These are phyloP conservation scores for Acer saccharum DNA, from an alignment of 345 rosid genomes.

Conservation along the genomic window DNA sequence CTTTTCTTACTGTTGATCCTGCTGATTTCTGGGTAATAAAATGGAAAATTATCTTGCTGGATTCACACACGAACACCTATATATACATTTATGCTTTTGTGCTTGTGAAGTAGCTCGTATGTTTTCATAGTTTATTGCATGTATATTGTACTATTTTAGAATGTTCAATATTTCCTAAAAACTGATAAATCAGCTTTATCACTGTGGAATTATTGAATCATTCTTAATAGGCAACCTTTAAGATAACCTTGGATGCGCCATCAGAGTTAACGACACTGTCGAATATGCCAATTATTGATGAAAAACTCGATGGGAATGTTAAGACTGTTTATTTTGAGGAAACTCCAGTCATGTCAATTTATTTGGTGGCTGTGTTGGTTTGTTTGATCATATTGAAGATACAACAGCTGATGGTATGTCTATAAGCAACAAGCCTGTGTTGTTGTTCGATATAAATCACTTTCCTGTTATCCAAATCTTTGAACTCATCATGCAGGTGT, in stretches of 20 bases:
- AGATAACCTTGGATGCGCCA: constrained; percentile 36
- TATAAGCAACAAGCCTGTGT: not conserved
- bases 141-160: too few relatives aligned
- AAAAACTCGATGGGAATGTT: constrained; percentile 25
- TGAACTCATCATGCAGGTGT: constrained; percentile 23
- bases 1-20: too few relatives aligned
- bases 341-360: constrained; percentile 47
- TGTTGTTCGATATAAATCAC: not conserved
- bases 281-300: constrained; percentile 45
- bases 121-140: too few relatives aligned
- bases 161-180: too few relatives aligned
- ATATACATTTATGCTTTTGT: too few relatives aligned
- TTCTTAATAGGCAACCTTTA: constrained; percentile 40
- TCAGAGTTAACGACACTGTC: constrained; percentile 34
- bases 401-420: not conserved
- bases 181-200: too few relatives aligned
- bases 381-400: constrained; percentile 44
- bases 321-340: constrained; percentile 42
- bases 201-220: not conserved
- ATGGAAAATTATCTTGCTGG: too few relatives aligned
- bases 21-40: too few relatives aligned
- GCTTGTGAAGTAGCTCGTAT: too few relatives aligned
- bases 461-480: not conserved
- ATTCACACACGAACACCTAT: too few relatives aligned
- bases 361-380: constrained; percentile 49